Base-by-base conservation (phyloP, 1,284 basidiomycete species). In the Ganoderma lucidum region DNA sequence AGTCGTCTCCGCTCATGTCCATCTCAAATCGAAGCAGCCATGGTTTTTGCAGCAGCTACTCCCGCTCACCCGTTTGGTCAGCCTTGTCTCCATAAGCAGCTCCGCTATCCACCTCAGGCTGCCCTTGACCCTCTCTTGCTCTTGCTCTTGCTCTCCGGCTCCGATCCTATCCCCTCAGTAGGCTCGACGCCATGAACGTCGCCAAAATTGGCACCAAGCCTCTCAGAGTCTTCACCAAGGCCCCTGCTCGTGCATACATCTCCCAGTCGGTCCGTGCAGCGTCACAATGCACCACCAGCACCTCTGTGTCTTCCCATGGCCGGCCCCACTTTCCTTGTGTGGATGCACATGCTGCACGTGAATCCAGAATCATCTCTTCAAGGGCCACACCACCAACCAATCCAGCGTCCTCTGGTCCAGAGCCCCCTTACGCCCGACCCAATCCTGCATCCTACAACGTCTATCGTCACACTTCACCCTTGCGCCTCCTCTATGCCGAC, bases 391-490 rank as follows among this genome's bases (percentile, higher is more conserved):
- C 76, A 56, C 68, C 70, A 62, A 68, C 70, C 66, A 60, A 64
- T 19, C 81, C 85, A 30, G 68, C 72, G 2, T 74, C 73, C 10
- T 83, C 87, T 14, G 93, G 93, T 10, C 93, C 93, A 0, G 93
- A 95, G 75, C 91, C 92, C 0, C 85, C 92, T 0, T 95, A 95
- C 75, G 90, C 91, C 0, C 87, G 93, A 17, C 93, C 93, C 0
- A 90, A 83, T 66, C 93, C 93, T 0, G 80, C 85, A 12, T 87
- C 90, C 0, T 95, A 94, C 83, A 81, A 85, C 53, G 79, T 86
- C 35, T 96, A 91, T 77, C 88, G 88, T 70, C 90, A 93, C 73
- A 71, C 81, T 0, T 75, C 81, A 1, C 88, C 93, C 0, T 85
- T 98, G 35, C 85, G 87, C 0, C 87, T 99, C 15, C 85, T 90